A percentile compares a stretch with the other conserved stretches of the same genome.
Evolutionary conservation across 495 filamentous ascomycete species (phyloP).

Genomic region (Penicillium verhagenii): DNA sequence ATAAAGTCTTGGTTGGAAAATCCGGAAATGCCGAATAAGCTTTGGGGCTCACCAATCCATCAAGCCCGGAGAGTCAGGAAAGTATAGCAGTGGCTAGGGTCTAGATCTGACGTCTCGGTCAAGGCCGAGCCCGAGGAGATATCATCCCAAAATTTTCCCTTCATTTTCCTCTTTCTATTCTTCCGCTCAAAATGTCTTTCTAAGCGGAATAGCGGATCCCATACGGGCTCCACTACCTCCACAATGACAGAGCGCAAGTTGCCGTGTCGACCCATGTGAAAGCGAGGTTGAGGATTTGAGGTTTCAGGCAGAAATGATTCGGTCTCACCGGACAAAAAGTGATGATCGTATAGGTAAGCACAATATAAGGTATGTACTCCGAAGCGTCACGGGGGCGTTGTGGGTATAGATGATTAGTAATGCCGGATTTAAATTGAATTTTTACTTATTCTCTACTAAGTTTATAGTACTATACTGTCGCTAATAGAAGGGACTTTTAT

Average conservation of each 20-base stretch:
- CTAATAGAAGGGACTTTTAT: background rate
- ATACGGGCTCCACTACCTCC: slow-evolving; percentile 15
- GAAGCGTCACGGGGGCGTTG: no score
- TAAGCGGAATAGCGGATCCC: slow-evolving; percentile 1
- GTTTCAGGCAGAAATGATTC: background rate
- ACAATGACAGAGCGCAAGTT: slow-evolving; percentile 9
- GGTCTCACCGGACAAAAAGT: background rate
- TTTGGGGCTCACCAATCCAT: background rate
- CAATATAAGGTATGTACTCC: no score
- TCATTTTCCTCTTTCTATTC: background rate
- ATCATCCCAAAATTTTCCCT: background rate
- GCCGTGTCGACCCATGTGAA: slow-evolving; percentile 8
- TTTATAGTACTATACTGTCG: background rate
- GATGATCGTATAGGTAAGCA: background rate
- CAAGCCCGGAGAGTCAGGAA: background rate
- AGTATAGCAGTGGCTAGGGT: background rate
- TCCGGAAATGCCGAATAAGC: background rate
- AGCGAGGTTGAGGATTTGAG: background rate
- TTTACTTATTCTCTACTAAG: no score
- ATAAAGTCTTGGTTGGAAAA: background rate
- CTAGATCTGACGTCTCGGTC: slow-evolving; percentile 8
- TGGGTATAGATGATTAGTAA: no score
- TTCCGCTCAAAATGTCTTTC: no score
- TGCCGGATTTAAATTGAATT: no score
- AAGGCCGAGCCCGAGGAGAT: background rate